These are phyloP conservation scores for Tephrocybe rancida DNA, from an alignment of 768 basidiomycete genomes.

Conservation along the genomic window DNA sequence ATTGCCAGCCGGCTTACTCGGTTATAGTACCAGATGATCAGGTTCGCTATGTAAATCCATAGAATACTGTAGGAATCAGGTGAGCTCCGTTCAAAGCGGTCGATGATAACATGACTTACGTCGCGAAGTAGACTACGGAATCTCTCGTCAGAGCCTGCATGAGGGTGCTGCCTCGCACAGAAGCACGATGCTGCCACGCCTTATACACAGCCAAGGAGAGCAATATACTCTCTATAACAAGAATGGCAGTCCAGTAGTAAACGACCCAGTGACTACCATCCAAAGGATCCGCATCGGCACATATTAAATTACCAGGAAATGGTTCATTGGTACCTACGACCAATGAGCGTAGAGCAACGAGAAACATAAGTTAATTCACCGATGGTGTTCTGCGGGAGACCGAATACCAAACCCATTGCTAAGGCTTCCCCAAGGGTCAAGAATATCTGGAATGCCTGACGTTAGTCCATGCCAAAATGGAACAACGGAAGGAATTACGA, in stretches of 20 bases:
- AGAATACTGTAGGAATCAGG: constrained; percentile 27
- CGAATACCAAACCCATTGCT: constrained; percentile 30
- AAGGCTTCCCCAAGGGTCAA: constrained; percentile 25
- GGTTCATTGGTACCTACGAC: constrained; percentile 32
- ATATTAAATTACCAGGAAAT: constrained; percentile 30
- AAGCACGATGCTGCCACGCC: constrained; percentile 27
- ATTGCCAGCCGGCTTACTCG: constrained; percentile 21
- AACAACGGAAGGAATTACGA: constrained; percentile 16
- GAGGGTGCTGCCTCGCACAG: constrained; percentile 21
- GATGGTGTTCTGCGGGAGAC: constrained; percentile 22
- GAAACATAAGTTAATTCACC: too few relatives aligned
- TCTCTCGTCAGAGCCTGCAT: constrained; percentile 30
- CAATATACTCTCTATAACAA: constrained; percentile 30
- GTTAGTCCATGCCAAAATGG: neutral
- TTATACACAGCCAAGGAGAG: constrained; percentile 30
- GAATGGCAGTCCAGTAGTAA: constrained; percentile 30
- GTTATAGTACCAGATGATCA: constrained; percentile 34
- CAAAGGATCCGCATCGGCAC: constrained; percentile 33
- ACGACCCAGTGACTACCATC: constrained; percentile 31
- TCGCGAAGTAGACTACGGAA: constrained; percentile 32
- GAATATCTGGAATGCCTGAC: constrained; percentile 8
- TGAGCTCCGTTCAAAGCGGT: neutral
- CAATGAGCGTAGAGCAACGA: too few relatives aligned
- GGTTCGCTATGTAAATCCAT: constrained; percentile 33
- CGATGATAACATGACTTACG: constrained; percentile 23